Conservation (phyloP, 768 basidiomycete genomes). For the Krasilnikovozyma curviuscula region DNA sequence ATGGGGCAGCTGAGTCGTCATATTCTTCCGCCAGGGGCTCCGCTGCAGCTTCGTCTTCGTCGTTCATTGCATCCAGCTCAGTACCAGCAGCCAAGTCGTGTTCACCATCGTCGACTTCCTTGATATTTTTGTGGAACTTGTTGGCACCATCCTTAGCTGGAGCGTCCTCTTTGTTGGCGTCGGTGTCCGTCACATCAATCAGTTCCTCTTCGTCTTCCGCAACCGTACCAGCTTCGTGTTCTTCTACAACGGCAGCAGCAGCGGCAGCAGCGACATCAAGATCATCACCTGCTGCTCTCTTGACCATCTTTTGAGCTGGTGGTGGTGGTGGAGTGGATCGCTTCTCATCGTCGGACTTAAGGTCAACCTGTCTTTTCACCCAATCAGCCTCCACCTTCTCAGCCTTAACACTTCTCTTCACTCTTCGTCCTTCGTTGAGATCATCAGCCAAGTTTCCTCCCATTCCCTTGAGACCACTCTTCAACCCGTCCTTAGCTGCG, state of each 20-base stretch:
- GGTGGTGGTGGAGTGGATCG: slow-evolving; percentile 6
- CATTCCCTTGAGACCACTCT: slow-evolving; percentile 16
- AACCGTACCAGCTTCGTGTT: neutral
- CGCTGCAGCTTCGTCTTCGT: slow-evolving; percentile 24
- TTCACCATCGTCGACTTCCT: neutral
- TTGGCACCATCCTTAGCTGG: too few species aligned
- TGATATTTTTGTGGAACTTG: too few species aligned
- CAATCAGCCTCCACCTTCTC: neutral
- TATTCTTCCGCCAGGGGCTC: slow-evolving; percentile 26
- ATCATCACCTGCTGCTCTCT: neutral
- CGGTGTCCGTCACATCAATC: slow-evolving; percentile 58
- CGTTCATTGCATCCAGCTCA: slow-evolving; percentile 15
- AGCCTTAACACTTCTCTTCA: neutral
- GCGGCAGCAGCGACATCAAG: slow-evolving; percentile 8
- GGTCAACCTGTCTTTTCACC: slow-evolving; percentile 4
- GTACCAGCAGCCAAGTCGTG: neutral
- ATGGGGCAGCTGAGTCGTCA: slow-evolving; percentile 23
- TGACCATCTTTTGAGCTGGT: neutral
- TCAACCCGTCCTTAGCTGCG: slow-evolving; percentile 50
- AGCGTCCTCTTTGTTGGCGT: slow-evolving; percentile 54
- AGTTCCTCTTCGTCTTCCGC: slow-evolving; percentile 4
- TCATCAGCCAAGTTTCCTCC: neutral
- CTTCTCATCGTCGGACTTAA: neutral
- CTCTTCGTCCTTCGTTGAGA: neutral
- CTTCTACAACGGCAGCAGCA: neutral